These are phyloP conservation scores for Termitomyces sp. DNA, from an alignment of 1,284 basidiomycete species.

Conservation along the genomic window DNA sequence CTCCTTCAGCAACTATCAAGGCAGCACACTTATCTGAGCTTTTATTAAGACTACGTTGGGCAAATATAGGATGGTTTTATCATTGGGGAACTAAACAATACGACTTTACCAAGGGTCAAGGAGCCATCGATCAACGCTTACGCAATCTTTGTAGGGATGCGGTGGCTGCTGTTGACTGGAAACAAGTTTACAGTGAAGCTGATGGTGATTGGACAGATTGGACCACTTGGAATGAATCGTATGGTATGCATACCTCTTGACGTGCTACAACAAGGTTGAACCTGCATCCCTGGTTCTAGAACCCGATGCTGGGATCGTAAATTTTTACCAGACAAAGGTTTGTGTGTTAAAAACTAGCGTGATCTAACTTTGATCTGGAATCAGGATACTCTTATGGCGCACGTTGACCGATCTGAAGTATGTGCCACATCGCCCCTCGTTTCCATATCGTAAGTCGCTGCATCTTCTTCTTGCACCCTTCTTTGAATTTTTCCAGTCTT, in stretches of 20 bases:
- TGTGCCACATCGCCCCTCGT: constrained; percentile 84
- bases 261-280: not conserved
- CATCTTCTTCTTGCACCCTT: not conserved
- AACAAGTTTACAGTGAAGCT: constrained; percentile 45
- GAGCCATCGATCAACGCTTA: constrained; percentile 54
- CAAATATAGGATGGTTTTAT: constrained; percentile 90
- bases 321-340: constrained; percentile 80
- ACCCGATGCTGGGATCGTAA: constrained; percentile 91
- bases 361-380: not conserved
- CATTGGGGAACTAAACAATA: constrained; percentile 93
- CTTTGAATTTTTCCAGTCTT: constrained; percentile 42
- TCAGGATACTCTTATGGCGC: constrained; percentile 87
- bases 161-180: constrained; percentile 66
- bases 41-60: constrained; percentile 79
- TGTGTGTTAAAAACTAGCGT: not conserved
- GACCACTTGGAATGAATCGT: constrained; percentile 67
- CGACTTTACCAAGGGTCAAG: constrained; percentile 70
- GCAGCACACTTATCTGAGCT: constrained; percentile 46
- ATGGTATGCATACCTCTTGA: constrained; percentile 45
- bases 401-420: constrained; percentile 88
- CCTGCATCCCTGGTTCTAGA: constrained; percentile 37
- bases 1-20: constrained; percentile 51
- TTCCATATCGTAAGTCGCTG: constrained; percentile 75
- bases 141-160: constrained; percentile 56
- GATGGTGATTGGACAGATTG: constrained; percentile 58